A percentile compares a stretch with the other conserved stretches of the same genome.
Evolutionary conservation across 805 yeast genomes (phyloP).

Genomic region (Saturnispora ahearnii): DNA sequence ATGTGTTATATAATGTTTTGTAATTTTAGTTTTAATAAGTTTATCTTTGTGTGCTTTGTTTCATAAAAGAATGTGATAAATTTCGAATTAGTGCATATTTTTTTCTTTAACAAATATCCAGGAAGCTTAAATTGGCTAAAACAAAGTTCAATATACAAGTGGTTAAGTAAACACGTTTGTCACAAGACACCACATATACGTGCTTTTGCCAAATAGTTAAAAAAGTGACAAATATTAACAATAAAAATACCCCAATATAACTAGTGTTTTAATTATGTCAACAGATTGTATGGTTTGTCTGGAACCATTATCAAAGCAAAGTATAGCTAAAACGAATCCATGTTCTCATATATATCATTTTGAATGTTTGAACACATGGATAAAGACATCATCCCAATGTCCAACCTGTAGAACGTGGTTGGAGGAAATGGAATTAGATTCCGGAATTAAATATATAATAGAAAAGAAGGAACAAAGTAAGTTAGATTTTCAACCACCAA

Average conservation of each 20-base stretch:
- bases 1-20: conserved; percentile 6
- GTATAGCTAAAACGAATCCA: conserved; percentile 24
- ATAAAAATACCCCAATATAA: too few species aligned
- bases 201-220: too few species aligned
- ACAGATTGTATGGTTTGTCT: conserved; percentile 27
- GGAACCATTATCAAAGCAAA: conserved; percentile 18
- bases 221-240: too few species aligned
- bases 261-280: neutral
- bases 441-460: neutral
- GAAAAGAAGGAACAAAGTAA: conserved; percentile 4
- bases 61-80: neutral
- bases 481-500: conserved; percentile 2
- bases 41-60: neutral
- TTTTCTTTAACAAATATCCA: neutral
- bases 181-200: too few species aligned
- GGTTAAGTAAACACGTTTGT: too few species aligned
- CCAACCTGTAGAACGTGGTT: conserved; percentile 14
- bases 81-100: neutral
- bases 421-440: conserved; percentile 2
- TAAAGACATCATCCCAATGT: conserved; percentile 29
- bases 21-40: conserved; percentile 4
- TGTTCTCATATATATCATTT: conserved; percentile 29
- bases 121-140: too few species aligned
- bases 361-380: conserved; percentile 30
- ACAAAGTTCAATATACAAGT: too few species aligned